Conservation (phyloP, 2,329 filamentous ascomycete species). For the Claviceps sp. region DNA sequence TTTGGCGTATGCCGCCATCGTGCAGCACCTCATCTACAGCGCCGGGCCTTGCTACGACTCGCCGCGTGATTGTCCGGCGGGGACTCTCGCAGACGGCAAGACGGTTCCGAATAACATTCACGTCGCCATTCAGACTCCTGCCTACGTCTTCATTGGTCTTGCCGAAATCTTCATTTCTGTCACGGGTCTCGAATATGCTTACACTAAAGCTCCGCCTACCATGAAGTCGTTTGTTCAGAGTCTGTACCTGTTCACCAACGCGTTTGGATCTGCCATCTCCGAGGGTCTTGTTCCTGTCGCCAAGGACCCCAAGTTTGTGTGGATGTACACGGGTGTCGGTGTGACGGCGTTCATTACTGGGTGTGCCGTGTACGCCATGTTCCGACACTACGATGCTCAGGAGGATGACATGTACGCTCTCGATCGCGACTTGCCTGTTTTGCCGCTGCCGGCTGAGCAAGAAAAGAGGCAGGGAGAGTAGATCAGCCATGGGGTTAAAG, state of each 20-base stretch:
- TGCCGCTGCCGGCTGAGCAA: not conserved
- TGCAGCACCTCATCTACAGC: constrained; percentile 48
- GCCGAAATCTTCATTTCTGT: constrained; percentile 53
- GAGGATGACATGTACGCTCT: constrained; percentile 27
- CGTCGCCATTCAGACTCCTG: constrained; percentile 40
- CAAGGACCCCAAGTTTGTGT: constrained; percentile 50
- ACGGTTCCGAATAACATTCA: constrained; percentile 32
- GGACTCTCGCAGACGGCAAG: constrained; percentile 12
- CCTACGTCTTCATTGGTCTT: constrained; percentile 42
- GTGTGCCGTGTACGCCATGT: constrained; percentile 35
- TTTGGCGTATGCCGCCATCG: constrained; percentile 44
- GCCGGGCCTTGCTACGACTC: constrained; percentile 35
- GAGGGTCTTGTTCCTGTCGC: constrained; percentile 46
- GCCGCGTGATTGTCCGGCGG: constrained; percentile 25
- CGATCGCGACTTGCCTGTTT: constrained; percentile 20
- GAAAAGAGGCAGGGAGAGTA: not conserved
- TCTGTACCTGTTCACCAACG: constrained; percentile 47
- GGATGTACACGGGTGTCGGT: constrained; percentile 51
- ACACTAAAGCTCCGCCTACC: constrained; percentile 55
- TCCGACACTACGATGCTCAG: constrained; percentile 24
- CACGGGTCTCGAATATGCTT: constrained; percentile 59
- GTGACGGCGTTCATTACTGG: constrained; percentile 33
- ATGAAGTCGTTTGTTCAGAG: constrained; percentile 52
- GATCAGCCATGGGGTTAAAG: no score
- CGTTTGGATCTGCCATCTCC: constrained; percentile 44